Evolutionary conservation across 768 basidiomycete genomes (phyloP).

Genomic region (Coprinopsis strossmayeri): DNA sequence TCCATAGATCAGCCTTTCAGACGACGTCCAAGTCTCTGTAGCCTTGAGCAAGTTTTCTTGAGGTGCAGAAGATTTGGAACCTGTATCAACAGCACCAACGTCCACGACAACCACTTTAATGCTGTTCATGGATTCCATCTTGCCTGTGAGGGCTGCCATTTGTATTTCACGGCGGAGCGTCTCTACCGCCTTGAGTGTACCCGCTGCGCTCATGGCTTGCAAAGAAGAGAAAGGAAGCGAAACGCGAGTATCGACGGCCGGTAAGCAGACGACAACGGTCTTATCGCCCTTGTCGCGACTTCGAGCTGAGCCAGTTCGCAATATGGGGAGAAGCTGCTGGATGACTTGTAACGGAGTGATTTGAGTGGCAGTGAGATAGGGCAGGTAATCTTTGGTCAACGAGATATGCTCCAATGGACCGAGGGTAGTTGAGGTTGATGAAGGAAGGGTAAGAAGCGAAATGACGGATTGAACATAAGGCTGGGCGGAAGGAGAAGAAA

Average conservation of each 20-base stretch:
- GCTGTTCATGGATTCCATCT: conserved; percentile 53
- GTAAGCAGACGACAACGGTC: conserved; percentile 68
- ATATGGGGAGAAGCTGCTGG: conserved; percentile 68
- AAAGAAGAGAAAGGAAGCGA: conserved; percentile 66
- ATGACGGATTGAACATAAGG: conserved; percentile 75
- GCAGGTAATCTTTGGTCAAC: conserved; percentile 54
- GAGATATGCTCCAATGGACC: conserved; percentile 70
- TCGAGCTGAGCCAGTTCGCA: conserved; percentile 60
- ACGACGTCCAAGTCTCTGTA: conserved; percentile 68
- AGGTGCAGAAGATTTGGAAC: neutral
- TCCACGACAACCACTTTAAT: conserved; percentile 69
- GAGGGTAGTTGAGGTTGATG: conserved; percentile 32
- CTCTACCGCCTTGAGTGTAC: conserved; percentile 64
- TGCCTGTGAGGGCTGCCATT: conserved; percentile 46
- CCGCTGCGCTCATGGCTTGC: conserved; percentile 71
- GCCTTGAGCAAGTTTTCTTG: conserved; percentile 34
- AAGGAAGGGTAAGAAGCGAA: conserved; percentile 59
- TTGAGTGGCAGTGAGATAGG: conserved; percentile 70
- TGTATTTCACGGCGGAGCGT: conserved; percentile 70
- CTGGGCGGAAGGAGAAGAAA: conserved; percentile 54
- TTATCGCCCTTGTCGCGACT: conserved; percentile 47
- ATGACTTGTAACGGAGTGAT: conserved; percentile 72
- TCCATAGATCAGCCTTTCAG: conserved; percentile 69
- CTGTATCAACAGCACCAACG: conserved; percentile 52
- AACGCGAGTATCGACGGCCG: conserved; percentile 64